These are phyloP conservation scores for Trichoderma arundinaceum DNA, from an alignment of 2,329 filamentous ascomycete genomes.

Conservation along the genomic window DNA sequence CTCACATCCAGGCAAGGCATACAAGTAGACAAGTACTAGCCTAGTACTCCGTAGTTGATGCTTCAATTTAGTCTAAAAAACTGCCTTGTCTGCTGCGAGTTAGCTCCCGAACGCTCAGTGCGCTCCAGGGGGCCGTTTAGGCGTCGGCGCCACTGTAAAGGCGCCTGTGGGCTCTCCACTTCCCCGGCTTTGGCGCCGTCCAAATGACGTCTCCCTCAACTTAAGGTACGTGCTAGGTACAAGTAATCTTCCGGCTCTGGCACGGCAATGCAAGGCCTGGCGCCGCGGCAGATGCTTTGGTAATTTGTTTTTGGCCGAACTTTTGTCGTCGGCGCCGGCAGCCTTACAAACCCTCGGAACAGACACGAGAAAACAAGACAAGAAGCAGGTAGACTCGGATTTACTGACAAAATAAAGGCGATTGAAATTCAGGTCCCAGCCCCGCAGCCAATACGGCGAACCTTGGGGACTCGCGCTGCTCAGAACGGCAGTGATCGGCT, in stretches of 20 bases:
- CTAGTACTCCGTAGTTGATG: too few relatives aligned
- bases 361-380: background rate
- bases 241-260: constrained; percentile 23
- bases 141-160: constrained; percentile 24
- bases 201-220: constrained; percentile 23
- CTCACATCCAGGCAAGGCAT: too few relatives aligned
- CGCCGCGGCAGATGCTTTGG: too few relatives aligned
- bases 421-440: background rate
- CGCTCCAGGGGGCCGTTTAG: constrained; percentile 3
- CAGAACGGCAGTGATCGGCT: constrained; percentile 27
- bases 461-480: background rate
- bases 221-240: background rate
- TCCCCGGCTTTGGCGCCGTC: constrained; percentile 16
- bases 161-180: constrained; percentile 26
- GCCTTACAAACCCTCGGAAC: background rate
- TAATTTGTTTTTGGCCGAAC: too few relatives aligned
- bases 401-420: background rate
- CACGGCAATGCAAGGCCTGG: constrained; percentile 23
- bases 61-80: too few relatives aligned
- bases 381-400: background rate
- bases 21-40: too few relatives aligned
- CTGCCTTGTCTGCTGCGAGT: constrained; percentile 5
- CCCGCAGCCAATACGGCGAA: constrained; percentile 17
- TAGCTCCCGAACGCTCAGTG: constrained; percentile 22
- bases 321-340: background rate